These are phyloP conservation scores for Carpinus viminea DNA, from an alignment of 306 rosid species.

Conservation along the genomic window DNA sequence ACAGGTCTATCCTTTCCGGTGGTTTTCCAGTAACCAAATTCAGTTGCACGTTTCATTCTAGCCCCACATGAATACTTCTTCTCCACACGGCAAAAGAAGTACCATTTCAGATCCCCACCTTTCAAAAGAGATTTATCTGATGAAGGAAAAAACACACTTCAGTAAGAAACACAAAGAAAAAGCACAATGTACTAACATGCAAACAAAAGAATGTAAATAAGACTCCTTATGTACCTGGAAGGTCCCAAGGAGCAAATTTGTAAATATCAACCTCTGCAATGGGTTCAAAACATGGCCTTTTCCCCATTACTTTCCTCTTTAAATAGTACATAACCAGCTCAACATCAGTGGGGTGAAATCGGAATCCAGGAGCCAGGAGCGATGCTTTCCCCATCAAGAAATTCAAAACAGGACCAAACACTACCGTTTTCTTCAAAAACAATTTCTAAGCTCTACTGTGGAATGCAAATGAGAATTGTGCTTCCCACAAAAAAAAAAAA, in stretches of 20 bases:
- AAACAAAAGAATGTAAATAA: neutral
- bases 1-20: slow-evolving; percentile 65
- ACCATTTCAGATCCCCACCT: slow-evolving; percentile 66
- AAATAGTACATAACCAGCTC: slow-evolving; percentile 56
- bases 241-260: slow-evolving; percentile 74
- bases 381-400: slow-evolving; percentile 26
- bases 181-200: neutral
- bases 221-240: slow-evolving; percentile 53
- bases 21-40: slow-evolving; percentile 70
- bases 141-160: neutral
- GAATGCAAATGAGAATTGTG: neutral
- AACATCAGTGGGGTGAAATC: slow-evolving; percentile 69
- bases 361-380: slow-evolving; percentile 57
- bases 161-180: neutral
- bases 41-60: slow-evolving; percentile 60
- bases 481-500: neutral
- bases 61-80: slow-evolving; percentile 62
- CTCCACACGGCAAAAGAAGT: slow-evolving; percentile 61
- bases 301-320: slow-evolving; percentile 54
- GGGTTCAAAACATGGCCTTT: slow-evolving; percentile 25
- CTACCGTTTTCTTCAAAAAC: neutral
- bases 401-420: neutral
- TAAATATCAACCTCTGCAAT: slow-evolving; percentile 66
- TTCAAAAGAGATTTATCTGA: slow-evolving; percentile 51
- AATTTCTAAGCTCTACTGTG: neutral